phyloP scores from a whole-genome alignment of 441 rosid species.

The Brassica hybrid region DNA sequence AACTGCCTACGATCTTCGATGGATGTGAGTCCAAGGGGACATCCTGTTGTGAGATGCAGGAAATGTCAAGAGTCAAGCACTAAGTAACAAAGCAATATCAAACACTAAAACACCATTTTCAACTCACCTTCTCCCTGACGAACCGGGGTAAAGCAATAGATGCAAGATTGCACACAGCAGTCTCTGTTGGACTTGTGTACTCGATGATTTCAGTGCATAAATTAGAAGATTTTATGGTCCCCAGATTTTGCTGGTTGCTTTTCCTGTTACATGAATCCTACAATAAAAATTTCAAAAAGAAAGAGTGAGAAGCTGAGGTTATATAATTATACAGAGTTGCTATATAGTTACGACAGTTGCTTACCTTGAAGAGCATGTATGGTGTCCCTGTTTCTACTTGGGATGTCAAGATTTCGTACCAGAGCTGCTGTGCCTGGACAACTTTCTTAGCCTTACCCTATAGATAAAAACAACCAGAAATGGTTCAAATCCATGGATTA shows the following conservation, averaged over 20 bases:
- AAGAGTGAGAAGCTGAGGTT: too few relatives aligned
- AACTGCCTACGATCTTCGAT: slow-evolving; percentile 83
- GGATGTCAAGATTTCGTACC: too few relatives aligned
- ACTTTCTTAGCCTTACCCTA: slow-evolving; percentile 90
- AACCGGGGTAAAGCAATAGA: slow-evolving; percentile 90
- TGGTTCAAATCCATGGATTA: neutral
- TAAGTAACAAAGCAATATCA: neutral
- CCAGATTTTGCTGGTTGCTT: too few relatives aligned
- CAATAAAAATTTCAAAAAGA: neutral
- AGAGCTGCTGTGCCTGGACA: too few relatives aligned
- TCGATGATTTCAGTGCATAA: too few relatives aligned
- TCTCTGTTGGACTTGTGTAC: too few relatives aligned
- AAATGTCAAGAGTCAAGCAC: slow-evolving; percentile 10
- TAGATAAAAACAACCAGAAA: slow-evolving; percentile 16
- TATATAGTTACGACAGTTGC: too few relatives aligned
- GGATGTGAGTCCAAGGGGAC: slow-evolving; percentile 76
- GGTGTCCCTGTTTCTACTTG: too few relatives aligned
- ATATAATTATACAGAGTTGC: too few relatives aligned
- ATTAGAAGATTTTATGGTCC: too few relatives aligned
- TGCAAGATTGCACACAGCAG: slow-evolving; percentile 93
- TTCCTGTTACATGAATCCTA: slow-evolving; percentile 90
- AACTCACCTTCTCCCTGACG: slow-evolving; percentile 74
- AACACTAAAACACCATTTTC: neutral
- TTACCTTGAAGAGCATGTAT: too few relatives aligned
- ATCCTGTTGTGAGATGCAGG: slow-evolving; percentile 49